A percentile compares a stretch with the other conserved stretches of the same genome.
phyloP scores from a whole-genome alignment of 495 filamentous ascomycete genomes.

The Talaromyces stipitatus region DNA sequence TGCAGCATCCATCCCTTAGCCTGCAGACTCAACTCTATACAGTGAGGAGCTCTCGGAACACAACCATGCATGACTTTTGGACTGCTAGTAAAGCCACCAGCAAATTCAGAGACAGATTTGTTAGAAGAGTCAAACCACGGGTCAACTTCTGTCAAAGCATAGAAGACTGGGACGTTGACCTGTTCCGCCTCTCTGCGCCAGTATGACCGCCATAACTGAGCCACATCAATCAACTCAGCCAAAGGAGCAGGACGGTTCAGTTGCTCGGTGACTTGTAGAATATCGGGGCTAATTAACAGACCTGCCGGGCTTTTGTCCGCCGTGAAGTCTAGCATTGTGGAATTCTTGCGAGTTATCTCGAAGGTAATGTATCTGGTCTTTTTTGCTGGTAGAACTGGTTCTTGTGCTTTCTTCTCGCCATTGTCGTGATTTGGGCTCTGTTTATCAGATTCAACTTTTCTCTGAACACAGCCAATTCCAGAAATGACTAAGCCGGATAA shows the following conservation, averaged over 20 bases:
- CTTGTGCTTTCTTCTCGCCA: too few species aligned
- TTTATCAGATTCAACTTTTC: not conserved
- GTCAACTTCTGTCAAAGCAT: constrained; percentile 15
- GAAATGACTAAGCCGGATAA: constrained; percentile 22
- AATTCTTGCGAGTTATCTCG: constrained; percentile 14
- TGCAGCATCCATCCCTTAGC: constrained; percentile 13
- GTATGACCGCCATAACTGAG: constrained; percentile 12
- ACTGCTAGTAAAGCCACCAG: constrained; percentile 16
- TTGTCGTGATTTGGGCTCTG: not conserved
- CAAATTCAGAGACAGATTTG: constrained; percentile 12
- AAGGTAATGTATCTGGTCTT: not conserved
- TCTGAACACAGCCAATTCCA: constrained; percentile 15
- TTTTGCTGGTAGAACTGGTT: not conserved
- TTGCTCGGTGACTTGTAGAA: constrained; percentile 10
- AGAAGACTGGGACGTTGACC: constrained; percentile 18
- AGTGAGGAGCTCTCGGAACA: constrained; percentile 15
- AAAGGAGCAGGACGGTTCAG: constrained; percentile 18
- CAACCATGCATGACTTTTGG: constrained; percentile 12
- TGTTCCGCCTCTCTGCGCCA: constrained; percentile 12
- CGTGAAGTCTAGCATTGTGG: constrained; percentile 13
- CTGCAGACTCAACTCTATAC: constrained; percentile 19
- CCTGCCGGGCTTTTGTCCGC: constrained; percentile 1
- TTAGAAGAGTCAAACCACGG: constrained; percentile 11
- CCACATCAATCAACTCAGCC: constrained; percentile 13
- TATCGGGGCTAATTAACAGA: not conserved